Percentiles rank a stretch among this genome's conserved stretches.
Evolutionary conservation across 2,329 filamentous ascomycete species (phyloP).

Genomic region (Whalleya microplaca): DNA sequence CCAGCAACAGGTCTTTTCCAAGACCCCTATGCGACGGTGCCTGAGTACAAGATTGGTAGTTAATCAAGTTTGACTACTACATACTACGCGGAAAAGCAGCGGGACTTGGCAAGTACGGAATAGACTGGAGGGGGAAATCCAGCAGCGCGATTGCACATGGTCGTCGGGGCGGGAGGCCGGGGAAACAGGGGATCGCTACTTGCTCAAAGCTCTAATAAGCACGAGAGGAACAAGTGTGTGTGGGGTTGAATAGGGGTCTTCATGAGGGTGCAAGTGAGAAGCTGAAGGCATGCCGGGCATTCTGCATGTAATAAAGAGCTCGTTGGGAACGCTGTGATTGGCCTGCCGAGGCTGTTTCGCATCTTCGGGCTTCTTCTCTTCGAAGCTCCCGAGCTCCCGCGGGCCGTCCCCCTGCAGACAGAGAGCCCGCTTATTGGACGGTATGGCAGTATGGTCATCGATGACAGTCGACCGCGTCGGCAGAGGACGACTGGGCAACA

Average conservation of each 20-base stretch:
- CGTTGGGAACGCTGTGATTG: slow-evolving; percentile 24
- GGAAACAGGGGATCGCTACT: not conserved
- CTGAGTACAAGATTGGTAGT: slow-evolving; percentile 19
- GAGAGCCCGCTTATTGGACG: slow-evolving; percentile 10
- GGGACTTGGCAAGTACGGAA: not conserved
- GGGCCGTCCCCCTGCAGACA: slow-evolving; percentile 22
- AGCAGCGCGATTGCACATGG: not conserved
- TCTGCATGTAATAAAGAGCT: slow-evolving; percentile 22
- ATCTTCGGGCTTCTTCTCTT: slow-evolving; percentile 20
- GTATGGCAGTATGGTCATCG: slow-evolving; percentile 5
- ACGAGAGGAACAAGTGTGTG: slow-evolving; percentile 10
- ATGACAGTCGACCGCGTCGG: slow-evolving; percentile 20
- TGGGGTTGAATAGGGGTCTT: slow-evolving; percentile 2
- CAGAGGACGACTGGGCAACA: slow-evolving; percentile 20
- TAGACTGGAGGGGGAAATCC: not conserved
- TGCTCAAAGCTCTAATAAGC: not conserved
- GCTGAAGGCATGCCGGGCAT: slow-evolving; percentile 21
- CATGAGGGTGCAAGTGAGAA: slow-evolving; percentile 9
- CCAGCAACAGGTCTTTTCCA: slow-evolving; percentile 11
- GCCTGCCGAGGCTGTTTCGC: slow-evolving; percentile 14
- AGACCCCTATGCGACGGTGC: slow-evolving; percentile 19
- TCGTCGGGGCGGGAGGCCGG: not conserved
- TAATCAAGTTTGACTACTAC: slow-evolving; percentile 14
- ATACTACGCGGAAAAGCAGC: not conserved
- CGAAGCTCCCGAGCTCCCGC: slow-evolving; percentile 24